These are phyloP conservation scores for Penicillium psychrofluorescens DNA, from an alignment of 495 filamentous ascomycete species.

Conservation along the genomic window DNA sequence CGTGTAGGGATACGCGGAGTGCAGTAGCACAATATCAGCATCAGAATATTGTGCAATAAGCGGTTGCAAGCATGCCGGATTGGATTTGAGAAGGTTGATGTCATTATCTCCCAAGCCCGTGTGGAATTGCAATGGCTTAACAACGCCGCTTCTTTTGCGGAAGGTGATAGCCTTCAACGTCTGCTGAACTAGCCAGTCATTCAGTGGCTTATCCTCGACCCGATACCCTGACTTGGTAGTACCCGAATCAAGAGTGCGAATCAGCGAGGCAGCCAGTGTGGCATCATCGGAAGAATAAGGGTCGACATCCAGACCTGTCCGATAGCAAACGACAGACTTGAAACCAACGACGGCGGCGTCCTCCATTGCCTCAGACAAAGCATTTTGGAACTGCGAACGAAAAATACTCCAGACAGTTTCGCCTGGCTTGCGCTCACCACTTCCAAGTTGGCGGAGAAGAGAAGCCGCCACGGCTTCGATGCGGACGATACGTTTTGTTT, in stretches of 20 bases:
- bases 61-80: slow-evolving; percentile 69
- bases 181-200: slow-evolving; percentile 56
- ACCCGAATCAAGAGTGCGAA: slow-evolving; percentile 17
- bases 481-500: slow-evolving; percentile 72
- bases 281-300: slow-evolving; percentile 20
- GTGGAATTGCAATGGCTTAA: slow-evolving; percentile 81
- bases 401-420: slow-evolving; percentile 31
- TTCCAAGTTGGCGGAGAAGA: slow-evolving; percentile 44
- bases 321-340: slow-evolving; percentile 81
- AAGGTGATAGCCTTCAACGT: slow-evolving; percentile 25
- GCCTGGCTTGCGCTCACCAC: slow-evolving; percentile 10
- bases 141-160: slow-evolving; percentile 14
- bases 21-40: slow-evolving; percentile 72
- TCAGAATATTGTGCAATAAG: slow-evolving; percentile 63
- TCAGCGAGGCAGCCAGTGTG: slow-evolving; percentile 23
- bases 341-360: slow-evolving; percentile 73
- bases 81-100: slow-evolving; percentile 60
- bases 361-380: slow-evolving; percentile 45
- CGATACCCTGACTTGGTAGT: slow-evolving; percentile 30
- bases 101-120: slow-evolving; percentile 84
- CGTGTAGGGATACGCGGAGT: slow-evolving; percentile 80
- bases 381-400: slow-evolving; percentile 33
- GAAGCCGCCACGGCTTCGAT: slow-evolving; percentile 71
- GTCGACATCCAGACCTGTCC: slow-evolving; percentile 58
- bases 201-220: slow-evolving; percentile 57